These are phyloP conservation scores for Chalciporus piperatoides DNA, from an alignment of 1,284 basidiomycete species.

Conservation along the genomic window DNA sequence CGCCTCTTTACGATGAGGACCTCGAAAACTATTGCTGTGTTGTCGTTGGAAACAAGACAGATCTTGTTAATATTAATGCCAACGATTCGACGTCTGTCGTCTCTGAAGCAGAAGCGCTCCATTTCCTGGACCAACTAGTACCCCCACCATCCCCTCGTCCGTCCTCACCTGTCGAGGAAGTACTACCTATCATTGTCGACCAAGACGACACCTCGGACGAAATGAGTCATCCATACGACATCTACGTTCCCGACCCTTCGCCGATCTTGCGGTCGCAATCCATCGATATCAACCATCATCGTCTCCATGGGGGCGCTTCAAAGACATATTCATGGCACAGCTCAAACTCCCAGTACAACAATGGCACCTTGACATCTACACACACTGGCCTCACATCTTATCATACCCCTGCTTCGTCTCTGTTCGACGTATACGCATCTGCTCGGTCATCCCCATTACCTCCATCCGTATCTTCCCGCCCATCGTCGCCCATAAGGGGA, in stretches of 20 bases:
- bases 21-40: constrained; percentile 64
- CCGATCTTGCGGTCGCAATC: constrained; percentile 20
- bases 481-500: constrained; percentile 20
- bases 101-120: constrained; percentile 36
- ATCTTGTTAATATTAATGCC: constrained; percentile 37
- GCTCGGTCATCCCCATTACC: constrained; percentile 58
- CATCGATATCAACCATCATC: constrained; percentile 21
- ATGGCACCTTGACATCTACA: constrained; percentile 42
- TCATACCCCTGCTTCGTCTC: constrained; percentile 72
- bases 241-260: constrained; percentile 13
- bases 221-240: constrained; percentile 1
- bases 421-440: constrained; percentile 39
- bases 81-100: constrained; percentile 21
- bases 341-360: constrained; percentile 32
- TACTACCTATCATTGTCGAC: constrained; percentile 26
- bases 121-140: constrained; percentile 56
- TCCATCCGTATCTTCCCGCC: constrained; percentile 28
- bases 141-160: constrained; percentile 38
- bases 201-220: constrained; percentile 17
- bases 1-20: constrained; percentile 63
- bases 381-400: constrained; percentile 57
- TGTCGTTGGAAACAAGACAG: constrained; percentile 78
- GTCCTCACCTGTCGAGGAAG: constrained; percentile 30
- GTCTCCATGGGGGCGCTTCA: constrained; percentile 28
- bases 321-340: constrained; percentile 43